These are phyloP conservation scores for Gossypium schwendimanii DNA, from an alignment of 441 rosid species.

Conservation along the genomic window DNA sequence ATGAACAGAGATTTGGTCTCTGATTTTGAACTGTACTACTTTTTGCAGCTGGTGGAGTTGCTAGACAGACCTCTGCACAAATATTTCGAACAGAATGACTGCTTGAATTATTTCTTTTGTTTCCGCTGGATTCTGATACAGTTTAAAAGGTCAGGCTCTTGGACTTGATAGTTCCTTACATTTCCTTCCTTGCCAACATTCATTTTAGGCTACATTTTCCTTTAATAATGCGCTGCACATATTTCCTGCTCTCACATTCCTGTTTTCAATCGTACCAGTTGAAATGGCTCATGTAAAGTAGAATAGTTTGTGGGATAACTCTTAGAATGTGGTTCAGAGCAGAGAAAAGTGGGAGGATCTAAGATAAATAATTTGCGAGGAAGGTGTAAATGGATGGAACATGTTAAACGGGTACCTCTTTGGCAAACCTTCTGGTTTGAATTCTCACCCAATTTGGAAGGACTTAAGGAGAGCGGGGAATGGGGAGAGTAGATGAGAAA, in stretches of 20 bases:
- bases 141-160: conserved; percentile 70
- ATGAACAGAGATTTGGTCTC: conserved; percentile 5
- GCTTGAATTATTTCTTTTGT: conserved; percentile 98
- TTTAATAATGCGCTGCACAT: background rate
- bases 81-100: conserved; percentile 87
- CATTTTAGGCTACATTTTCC: background rate
- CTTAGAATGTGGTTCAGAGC: background rate
- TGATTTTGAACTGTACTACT: conserved; percentile 15
- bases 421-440: background rate
- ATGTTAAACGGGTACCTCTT: background rate
- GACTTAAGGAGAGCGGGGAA: background rate
- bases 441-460: background rate
- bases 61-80: conserved; percentile 80
- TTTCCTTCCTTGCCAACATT: background rate
- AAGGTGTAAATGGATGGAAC: background rate
- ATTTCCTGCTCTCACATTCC: background rate
- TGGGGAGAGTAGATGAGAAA: background rate
- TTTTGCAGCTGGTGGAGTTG: conserved; percentile 84
- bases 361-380: conserved; percentile 2
- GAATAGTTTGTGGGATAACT: background rate
- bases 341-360: background rate
- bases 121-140: conserved; percentile 98
- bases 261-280: background rate
- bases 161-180: conserved; percentile 8
- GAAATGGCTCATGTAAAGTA: background rate